Percentiles rank a stretch among this genome's conserved stretches.
These are phyloP conservation scores for Malbranchea zuffiana DNA, from an alignment of 2,329 filamentous ascomycete species.

Conservation along the genomic window DNA sequence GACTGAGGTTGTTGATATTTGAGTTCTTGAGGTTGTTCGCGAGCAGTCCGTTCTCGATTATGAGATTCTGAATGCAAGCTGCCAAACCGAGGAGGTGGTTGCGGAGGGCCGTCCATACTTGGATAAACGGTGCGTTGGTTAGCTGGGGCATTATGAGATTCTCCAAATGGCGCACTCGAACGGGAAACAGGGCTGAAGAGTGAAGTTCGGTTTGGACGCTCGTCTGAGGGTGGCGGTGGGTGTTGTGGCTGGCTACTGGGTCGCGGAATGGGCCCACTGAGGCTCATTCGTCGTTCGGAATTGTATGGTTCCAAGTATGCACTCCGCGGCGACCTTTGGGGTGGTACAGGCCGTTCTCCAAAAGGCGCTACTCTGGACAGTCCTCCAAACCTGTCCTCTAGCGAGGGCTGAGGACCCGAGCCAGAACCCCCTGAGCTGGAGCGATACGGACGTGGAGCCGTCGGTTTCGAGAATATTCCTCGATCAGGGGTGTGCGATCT, in stretches of 20 bases:
- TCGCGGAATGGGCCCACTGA: constrained; percentile 34
- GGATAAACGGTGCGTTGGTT: constrained; percentile 23
- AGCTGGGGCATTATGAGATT: constrained; percentile 17
- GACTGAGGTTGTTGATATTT: constrained; percentile 18
- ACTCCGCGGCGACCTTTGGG: constrained; percentile 27
- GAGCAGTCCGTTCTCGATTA: constrained; percentile 26
- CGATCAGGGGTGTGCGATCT: constrained; percentile 66
- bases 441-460: constrained; percentile 26
- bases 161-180: constrained; percentile 19
- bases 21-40: constrained; percentile 26
- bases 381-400: constrained; percentile 25
- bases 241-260: constrained; percentile 32
- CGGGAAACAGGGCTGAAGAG: constrained; percentile 29
- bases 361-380: constrained; percentile 27
- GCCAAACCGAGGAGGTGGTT: constrained; percentile 24
- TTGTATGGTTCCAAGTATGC: constrained; percentile 26
- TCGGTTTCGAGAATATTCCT: constrained; percentile 40
- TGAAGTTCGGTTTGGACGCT: constrained; percentile 23
- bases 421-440: constrained; percentile 27
- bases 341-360: constrained; percentile 27
- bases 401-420: constrained; percentile 10
- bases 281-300: constrained; percentile 31
- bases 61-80: constrained; percentile 28
- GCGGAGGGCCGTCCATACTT: constrained; percentile 19
- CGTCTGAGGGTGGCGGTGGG: constrained; percentile 21